phyloP scores from a whole-genome alignment of 257 asterid genomes.

The Lavandula angustifolia region DNA sequence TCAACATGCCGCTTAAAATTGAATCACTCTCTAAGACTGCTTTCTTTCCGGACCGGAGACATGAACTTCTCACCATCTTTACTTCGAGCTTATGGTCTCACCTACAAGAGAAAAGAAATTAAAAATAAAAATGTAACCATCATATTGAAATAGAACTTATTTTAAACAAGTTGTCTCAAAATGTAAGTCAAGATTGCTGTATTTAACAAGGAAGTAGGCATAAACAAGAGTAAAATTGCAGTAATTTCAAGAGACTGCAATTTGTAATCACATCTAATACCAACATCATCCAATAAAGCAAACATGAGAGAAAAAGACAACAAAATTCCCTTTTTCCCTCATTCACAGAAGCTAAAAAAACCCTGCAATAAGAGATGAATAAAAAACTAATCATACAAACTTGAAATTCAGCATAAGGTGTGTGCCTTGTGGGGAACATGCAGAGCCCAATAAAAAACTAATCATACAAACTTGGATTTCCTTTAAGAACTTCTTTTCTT shows the following conservation, averaged over 20 bases:
- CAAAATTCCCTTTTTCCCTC: not conserved
- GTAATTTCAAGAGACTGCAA: constrained; percentile 26
- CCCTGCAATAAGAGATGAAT: constrained; percentile 19
- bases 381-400: constrained; percentile 33
- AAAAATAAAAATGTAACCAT: no score
- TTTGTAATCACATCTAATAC: constrained; percentile 28
- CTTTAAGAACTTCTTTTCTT: constrained; percentile 36
- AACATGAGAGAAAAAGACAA: constrained; percentile 14
- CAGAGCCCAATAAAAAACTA: no score
- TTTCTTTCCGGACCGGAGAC: no score
- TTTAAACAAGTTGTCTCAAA: no score
- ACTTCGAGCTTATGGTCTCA: no score
- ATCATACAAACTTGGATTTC: no score
- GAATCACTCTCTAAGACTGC: no score
- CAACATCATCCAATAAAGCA: constrained; percentile 31
- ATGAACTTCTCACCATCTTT: no score
- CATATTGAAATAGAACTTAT: no score
- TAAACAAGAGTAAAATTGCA: constrained; percentile 7
- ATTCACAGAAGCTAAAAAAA: constrained; percentile 18
- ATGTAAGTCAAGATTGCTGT: no score
- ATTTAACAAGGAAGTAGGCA: not conserved
- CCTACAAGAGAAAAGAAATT: no score
- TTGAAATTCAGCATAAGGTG: constrained; percentile 48
- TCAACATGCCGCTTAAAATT: no score
- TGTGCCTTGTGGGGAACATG: constrained; percentile 49